Evolutionary conservation across 2,329 filamentous ascomycete genomes (phyloP).

Genomic region (Trichoderma lentiforme): DNA sequence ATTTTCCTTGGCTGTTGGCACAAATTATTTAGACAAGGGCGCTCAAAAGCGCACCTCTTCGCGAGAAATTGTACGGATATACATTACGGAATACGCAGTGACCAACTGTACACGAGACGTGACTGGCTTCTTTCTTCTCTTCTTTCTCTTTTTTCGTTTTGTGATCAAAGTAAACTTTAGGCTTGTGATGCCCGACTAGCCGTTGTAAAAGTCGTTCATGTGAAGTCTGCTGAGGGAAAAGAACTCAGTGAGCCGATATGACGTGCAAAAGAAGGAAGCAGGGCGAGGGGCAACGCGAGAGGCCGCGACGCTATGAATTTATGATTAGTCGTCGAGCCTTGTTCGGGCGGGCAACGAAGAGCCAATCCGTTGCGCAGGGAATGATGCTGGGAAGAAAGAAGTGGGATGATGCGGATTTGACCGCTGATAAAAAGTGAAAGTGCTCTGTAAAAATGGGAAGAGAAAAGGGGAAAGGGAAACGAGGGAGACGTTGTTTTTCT

Average conservation of each 20-base stretch:
- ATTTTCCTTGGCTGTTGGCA: conserved; percentile 11
- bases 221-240: neutral
- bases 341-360: neutral
- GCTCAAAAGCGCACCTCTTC: conserved; percentile 4
- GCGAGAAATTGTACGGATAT: conserved; percentile 14
- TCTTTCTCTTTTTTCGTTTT: neutral
- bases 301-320: neutral
- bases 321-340: neutral
- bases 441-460: neutral
- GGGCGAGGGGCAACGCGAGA: neutral
- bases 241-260: neutral
- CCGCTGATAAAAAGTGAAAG: neutral
- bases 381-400: neutral
- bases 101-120: neutral
- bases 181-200: neutral
- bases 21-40: conserved; percentile 14
- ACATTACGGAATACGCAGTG: neutral
- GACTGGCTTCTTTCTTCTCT: neutral
- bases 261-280: neutral
- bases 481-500: neutral
- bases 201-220: neutral
- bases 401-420: neutral
- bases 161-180: neutral
- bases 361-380: neutral
- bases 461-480: neutral